phyloP scores from a whole-genome alignment of 352 stramenopile genomes.

The Pythium plurisporium region DNA sequence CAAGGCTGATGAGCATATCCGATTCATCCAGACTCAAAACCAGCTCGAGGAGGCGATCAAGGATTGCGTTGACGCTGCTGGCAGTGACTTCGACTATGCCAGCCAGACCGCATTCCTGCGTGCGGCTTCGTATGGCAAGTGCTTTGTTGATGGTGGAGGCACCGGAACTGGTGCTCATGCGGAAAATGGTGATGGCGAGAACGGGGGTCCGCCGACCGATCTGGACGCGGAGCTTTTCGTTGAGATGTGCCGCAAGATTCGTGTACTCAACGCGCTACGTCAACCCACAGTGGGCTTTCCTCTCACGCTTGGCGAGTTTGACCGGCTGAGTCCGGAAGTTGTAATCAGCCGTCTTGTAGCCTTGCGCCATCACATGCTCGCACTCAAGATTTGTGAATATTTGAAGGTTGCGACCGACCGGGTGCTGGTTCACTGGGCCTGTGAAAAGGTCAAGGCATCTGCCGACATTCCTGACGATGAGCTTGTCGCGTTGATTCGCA shows the following conservation, averaged over 20 bases:
- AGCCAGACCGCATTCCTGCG: slow-evolving; percentile 78
- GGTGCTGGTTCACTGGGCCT: slow-evolving; percentile 89
- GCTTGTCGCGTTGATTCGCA: slow-evolving; percentile 75
- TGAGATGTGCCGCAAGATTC: slow-evolving; percentile 85
- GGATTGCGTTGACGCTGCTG: slow-evolving; percentile 83
- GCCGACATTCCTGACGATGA: slow-evolving; percentile 67
- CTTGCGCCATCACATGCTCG: slow-evolving; percentile 84
- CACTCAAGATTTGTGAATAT: slow-evolving; percentile 90
- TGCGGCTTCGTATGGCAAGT: slow-evolving; percentile 66
- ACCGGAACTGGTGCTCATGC: slow-evolving; percentile 31
- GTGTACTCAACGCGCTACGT: slow-evolving; percentile 88
- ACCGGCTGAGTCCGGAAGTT: slow-evolving; percentile 78
- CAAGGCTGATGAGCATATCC: slow-evolving; percentile 88
- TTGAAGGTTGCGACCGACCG: slow-evolving; percentile 83
- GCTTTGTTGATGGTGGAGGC: slow-evolving; percentile 32
- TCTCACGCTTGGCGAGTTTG: slow-evolving; percentile 76
- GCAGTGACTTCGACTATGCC: slow-evolving; percentile 81
- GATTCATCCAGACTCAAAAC: slow-evolving; percentile 79
- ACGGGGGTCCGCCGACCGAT: slow-evolving; percentile 23
- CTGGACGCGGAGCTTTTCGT: slow-evolving; percentile 84
- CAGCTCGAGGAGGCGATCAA: slow-evolving; percentile 82
- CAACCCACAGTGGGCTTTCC: slow-evolving; percentile 77
- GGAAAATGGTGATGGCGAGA: slow-evolving; percentile 1
- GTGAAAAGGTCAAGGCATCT: slow-evolving; percentile 79
- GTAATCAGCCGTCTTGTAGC: slow-evolving; percentile 81